phyloP scores from a whole-genome alignment of 2,329 filamentous ascomycete genomes.

The Aspergillus quadrilineatus region DNA sequence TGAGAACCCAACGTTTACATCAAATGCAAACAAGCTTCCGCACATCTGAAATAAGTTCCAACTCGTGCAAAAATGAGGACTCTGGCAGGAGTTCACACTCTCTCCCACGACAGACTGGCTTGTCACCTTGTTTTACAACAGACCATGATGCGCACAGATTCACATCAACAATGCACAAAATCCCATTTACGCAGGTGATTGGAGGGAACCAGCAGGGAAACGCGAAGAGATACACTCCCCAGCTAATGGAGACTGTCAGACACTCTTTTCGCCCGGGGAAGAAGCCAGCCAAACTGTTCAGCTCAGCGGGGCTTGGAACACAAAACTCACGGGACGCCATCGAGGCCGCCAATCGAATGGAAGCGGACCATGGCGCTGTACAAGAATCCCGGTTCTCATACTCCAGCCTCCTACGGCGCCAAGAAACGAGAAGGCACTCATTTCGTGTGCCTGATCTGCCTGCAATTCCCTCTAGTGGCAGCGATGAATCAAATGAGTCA shows the following conservation, averaged over 20 bases:
- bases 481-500: conserved; percentile 46
- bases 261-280: conserved; percentile 29
- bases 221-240: conserved; percentile 31
- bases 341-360: not conserved
- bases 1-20: not conserved
- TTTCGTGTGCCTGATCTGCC: conserved; percentile 62
- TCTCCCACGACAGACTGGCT: not conserved
- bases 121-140: too few species aligned
- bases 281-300: conserved; percentile 38
- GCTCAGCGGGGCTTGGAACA: not conserved
- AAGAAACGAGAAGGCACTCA: conserved; percentile 51
- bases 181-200: not conserved
- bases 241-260: conserved; percentile 34
- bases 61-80: not conserved
- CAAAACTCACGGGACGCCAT: conserved; percentile 4
- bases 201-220: not conserved
- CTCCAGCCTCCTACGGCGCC: conserved; percentile 39
- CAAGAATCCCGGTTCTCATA: conserved; percentile 48
- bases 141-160: not conserved
- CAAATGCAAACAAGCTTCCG: not conserved
- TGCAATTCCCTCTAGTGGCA: conserved; percentile 61
- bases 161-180: not conserved
- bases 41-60: not conserved
- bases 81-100: conserved; percentile 15
- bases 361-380: not conserved